phyloP scores from a whole-genome alignment of 1,139 yeast species.

The Debaryomycetaceae sp. region DNA sequence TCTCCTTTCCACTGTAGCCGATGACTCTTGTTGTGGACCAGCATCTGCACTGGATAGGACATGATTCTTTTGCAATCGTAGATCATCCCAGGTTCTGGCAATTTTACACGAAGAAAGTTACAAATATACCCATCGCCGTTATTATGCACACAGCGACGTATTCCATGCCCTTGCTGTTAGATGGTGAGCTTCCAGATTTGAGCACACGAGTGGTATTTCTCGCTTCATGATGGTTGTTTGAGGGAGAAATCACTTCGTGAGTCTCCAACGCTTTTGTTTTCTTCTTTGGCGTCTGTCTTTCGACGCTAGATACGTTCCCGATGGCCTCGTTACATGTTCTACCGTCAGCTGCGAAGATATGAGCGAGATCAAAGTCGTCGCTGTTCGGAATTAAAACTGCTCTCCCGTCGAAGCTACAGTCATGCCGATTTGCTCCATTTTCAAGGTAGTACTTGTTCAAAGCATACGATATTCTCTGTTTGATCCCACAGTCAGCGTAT shows the following conservation, averaged over 20 bases:
- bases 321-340: conserved; percentile 19
- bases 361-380: conserved; percentile 17
- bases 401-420: conserved; percentile 37
- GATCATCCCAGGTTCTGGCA: no score
- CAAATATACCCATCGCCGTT: neutral
- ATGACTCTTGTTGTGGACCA: no score
- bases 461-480: conserved; percentile 51
- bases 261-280: neutral
- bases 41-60: no score
- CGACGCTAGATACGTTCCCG: neutral
- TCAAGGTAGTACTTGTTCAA: conserved; percentile 45
- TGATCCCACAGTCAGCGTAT: conserved; percentile 52
- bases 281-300: conserved; percentile 1
- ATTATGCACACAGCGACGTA: neutral
- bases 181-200: neutral
- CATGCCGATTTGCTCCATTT: conserved; percentile 21
- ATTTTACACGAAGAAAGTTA: neutral
- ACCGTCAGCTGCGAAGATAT: conserved; percentile 24
- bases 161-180: neutral
- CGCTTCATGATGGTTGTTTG: neutral
- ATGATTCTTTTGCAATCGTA: no score
- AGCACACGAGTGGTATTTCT: conserved; percentile 1
- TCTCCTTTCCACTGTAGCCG: no score
- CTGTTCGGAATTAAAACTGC: conserved; percentile 31
- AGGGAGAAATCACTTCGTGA: neutral